Conservation (phyloP, 2,329 filamentous ascomycete genomes). For the Xylariales sp. region DNA sequence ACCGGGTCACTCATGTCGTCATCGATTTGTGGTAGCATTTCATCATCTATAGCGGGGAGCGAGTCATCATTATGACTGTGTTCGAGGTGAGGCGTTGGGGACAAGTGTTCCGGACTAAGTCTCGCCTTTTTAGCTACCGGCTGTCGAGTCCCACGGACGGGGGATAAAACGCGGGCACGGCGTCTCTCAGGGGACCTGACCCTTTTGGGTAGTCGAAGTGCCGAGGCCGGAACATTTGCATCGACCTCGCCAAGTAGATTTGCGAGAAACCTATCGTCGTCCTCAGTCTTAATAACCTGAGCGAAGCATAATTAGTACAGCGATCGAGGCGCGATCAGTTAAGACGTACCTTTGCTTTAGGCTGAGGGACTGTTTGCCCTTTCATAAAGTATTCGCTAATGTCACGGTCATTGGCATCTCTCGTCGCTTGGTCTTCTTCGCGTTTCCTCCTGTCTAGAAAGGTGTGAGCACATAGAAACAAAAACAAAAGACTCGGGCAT, state of each 20-base stretch:
- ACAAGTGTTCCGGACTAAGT: constrained; percentile 61
- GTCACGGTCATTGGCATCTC: constrained; percentile 87
- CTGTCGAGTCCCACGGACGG: constrained; percentile 67
- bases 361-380: constrained; percentile 71
- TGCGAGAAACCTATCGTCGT: constrained; percentile 88
- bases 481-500: constrained; percentile 38
- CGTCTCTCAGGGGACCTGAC: constrained; percentile 81
- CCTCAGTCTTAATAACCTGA: constrained; percentile 81
- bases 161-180: constrained; percentile 83
- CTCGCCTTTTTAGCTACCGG: constrained; percentile 68
- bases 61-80: constrained; percentile 69
- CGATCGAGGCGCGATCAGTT: neutral
- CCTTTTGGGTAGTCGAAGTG: constrained; percentile 68
- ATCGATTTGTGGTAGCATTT: constrained; percentile 53
- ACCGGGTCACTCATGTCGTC: constrained; percentile 85
- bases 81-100: constrained; percentile 62
- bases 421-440: constrained; percentile 85
- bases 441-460: constrained; percentile 81
- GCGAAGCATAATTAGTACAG: constrained; percentile 30
- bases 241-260: constrained; percentile 90
- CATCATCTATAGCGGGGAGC: constrained; percentile 69
- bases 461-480: constrained; percentile 27
- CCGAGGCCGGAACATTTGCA: constrained; percentile 69
- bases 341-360: constrained; percentile 81
- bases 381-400: constrained; percentile 96